Percentiles rank a stretch among this genome's conserved stretches.
Evolutionary conservation across 176 grass and related monocot species (phyloP).

Genomic region (Raddia distichophylla): DNA sequence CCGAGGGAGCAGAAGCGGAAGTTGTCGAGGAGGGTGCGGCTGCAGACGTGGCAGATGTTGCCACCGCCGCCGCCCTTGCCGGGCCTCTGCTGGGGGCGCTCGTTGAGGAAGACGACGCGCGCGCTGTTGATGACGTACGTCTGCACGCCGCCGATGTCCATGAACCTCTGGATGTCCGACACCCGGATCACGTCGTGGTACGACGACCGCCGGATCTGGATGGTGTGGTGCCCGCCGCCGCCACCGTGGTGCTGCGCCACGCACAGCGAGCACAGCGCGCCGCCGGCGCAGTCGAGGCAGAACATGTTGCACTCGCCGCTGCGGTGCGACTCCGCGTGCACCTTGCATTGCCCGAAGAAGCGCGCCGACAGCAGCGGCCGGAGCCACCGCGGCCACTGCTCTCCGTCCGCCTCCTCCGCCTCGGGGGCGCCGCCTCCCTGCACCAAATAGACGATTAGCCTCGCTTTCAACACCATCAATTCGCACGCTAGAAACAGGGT

Average conservation of each 20-base stretch:
- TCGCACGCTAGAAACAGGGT: neutral
- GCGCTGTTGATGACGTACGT: slow-evolving; percentile 99
- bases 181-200: slow-evolving; percentile 99
- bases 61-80: slow-evolving; percentile 51
- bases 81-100: slow-evolving; percentile 83
- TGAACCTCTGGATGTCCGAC: slow-evolving; percentile 85
- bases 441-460: neutral
- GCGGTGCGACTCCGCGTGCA: slow-evolving; percentile 60
- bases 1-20: slow-evolving; percentile 99
- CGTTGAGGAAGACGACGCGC: slow-evolving; percentile 97
- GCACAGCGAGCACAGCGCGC: slow-evolving; percentile 83
- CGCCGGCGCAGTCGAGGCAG: slow-evolving; percentile 83
- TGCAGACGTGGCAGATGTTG: slow-evolving; percentile 95
- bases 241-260: slow-evolving; percentile 60
- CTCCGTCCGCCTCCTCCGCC: slow-evolving; percentile 41
- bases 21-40: slow-evolving; percentile 91
- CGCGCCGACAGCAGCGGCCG: slow-evolving; percentile 65
- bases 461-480: neutral
- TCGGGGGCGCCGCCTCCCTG: slow-evolving; percentile 55
- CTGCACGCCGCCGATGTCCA: slow-evolving; percentile 94
- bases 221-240: slow-evolving; percentile 43
- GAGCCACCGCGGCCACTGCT: slow-evolving; percentile 83
- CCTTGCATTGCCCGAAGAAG: slow-evolving; percentile 92
- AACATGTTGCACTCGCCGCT: slow-evolving; percentile 97
- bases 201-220: slow-evolving; percentile 91